phyloP scores from a whole-genome alignment of 2,329 filamentous ascomycete genomes.

The Lecanicillium sp. region DNA sequence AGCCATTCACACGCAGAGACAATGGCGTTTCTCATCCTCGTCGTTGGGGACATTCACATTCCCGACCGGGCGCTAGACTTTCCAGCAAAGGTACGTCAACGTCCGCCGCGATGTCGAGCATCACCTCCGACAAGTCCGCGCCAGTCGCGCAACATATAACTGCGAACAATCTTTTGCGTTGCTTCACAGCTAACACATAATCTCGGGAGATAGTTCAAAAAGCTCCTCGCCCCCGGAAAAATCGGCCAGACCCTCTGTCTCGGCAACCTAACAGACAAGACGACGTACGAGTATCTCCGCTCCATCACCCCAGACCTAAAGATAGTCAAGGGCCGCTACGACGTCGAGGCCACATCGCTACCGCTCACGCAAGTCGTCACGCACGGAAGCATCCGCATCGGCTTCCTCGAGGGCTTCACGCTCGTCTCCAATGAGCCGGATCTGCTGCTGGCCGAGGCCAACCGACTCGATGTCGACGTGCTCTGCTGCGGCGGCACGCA shows the following conservation, averaged over 20 bases:
- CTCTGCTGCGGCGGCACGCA: slow-evolving; percentile 62
- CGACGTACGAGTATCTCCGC: slow-evolving; percentile 73
- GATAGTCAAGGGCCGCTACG: slow-evolving; percentile 59
- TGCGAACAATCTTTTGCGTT: too few relatives aligned
- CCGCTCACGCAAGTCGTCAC: slow-evolving; percentile 59
- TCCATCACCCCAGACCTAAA: slow-evolving; percentile 65
- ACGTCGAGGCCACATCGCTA: slow-evolving; percentile 57
- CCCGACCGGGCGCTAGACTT: slow-evolving; percentile 88
- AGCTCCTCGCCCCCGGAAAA: slow-evolving; percentile 74
- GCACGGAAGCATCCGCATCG: slow-evolving; percentile 56
- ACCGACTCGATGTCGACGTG: slow-evolving; percentile 60
- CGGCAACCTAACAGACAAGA: slow-evolving; percentile 71
- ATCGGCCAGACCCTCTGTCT: slow-evolving; percentile 75
- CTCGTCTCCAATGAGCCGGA: slow-evolving; percentile 60
- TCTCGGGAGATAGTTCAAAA: slow-evolving; percentile 82
- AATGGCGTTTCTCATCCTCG: slow-evolving; percentile 84
- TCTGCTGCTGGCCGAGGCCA: slow-evolving; percentile 57
- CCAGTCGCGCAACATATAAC: too few relatives aligned
- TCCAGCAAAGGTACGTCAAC: slow-evolving; percentile 63
- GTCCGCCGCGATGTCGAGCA: too few relatives aligned
- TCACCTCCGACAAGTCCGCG: too few relatives aligned
- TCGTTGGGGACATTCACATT: slow-evolving; percentile 90
- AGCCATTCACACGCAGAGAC: slow-evolving; percentile 16
- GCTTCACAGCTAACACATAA: too few relatives aligned
- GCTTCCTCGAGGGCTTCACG: slow-evolving; percentile 61